Evolutionary conservation across 805 yeast genomes (phyloP).

Genomic region (Candida rishiriensis): DNA sequence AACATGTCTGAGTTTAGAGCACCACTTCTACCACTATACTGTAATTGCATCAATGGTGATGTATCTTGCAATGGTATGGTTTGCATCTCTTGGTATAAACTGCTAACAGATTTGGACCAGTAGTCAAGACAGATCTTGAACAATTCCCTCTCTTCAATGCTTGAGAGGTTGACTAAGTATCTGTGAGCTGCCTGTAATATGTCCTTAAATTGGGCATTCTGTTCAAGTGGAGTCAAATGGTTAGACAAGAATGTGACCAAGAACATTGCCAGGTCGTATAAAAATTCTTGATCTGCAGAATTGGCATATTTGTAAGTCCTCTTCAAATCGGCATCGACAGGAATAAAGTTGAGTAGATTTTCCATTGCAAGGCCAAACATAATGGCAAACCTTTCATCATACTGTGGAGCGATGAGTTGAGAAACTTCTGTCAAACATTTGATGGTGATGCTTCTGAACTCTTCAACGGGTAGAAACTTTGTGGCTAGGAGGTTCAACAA

Average conservation of each 20-base stretch:
- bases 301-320: conserved; percentile 69
- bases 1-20: conserved; percentile 81
- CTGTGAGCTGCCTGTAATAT: conserved; percentile 68
- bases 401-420: conserved; percentile 53
- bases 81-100: conserved; percentile 82
- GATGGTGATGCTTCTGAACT: conserved; percentile 77
- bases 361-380: conserved; percentile 74
- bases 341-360: conserved; percentile 62
- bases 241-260: conserved; percentile 76
- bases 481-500: conserved; percentile 65
- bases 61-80: conserved; percentile 66
- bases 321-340: conserved; percentile 66
- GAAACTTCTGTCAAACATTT: conserved; percentile 94
- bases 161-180: conserved; percentile 78
- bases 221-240: conserved; percentile 66
- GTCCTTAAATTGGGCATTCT: conserved; percentile 43
- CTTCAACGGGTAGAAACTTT: conserved; percentile 72
- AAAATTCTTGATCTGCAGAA: conserved; percentile 84
- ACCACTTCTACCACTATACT: conserved; percentile 52
- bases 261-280: conserved; percentile 93
- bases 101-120: conserved; percentile 84
- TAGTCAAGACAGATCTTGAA: conserved; percentile 94
- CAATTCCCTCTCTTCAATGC: conserved; percentile 91
- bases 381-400: conserved; percentile 53
- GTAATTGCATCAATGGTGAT: conserved; percentile 72